A percentile compares a stretch with the other conserved stretches of the same genome.
These are phyloP conservation scores for Clonostachys rhizophaga DNA, from an alignment of 2,329 filamentous ascomycete species.

Conservation along the genomic window DNA sequence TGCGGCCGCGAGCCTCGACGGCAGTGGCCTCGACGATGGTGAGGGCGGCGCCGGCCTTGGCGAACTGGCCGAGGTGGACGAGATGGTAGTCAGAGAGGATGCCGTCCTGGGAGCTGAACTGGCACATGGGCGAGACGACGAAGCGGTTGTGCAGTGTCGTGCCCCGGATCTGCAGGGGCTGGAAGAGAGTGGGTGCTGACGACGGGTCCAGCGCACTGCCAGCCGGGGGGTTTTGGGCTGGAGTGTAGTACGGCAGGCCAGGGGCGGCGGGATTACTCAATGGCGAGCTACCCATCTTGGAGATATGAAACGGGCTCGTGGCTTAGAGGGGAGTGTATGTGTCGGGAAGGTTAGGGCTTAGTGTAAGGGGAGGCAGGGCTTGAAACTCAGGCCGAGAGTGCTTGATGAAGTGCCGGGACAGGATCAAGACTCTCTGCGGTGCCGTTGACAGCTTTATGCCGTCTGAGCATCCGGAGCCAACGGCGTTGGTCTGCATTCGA, in stretches of 20 bases:
- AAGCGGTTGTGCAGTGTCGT: conserved; percentile 17
- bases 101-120: conserved; percentile 52
- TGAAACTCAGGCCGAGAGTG: too few species aligned
- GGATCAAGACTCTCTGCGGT: too few species aligned
- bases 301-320: too few species aligned
- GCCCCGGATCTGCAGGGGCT: conserved; percentile 48
- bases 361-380: too few species aligned
- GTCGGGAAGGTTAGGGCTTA: too few species aligned
- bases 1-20: conserved; percentile 72
- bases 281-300: too few species aligned
- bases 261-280: conserved; percentile 29
- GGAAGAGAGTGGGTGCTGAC: conserved; percentile 48
- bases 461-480: too few species aligned
- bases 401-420: too few species aligned
- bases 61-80: conserved; percentile 75
- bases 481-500: too few species aligned
- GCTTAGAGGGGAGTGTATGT: too few species aligned
- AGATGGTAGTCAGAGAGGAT: conserved; percentile 79
- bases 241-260: conserved; percentile 48
- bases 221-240: conserved; percentile 42
- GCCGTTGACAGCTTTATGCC: too few species aligned
- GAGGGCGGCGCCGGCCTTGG: conserved; percentile 69
- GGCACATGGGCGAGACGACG: conserved; percentile 37
- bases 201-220: conserved; percentile 36
- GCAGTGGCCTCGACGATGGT: conserved; percentile 75